Base-by-base conservation (phyloP, 148 eudicot genomes). In the Cornus suecica region DNA sequence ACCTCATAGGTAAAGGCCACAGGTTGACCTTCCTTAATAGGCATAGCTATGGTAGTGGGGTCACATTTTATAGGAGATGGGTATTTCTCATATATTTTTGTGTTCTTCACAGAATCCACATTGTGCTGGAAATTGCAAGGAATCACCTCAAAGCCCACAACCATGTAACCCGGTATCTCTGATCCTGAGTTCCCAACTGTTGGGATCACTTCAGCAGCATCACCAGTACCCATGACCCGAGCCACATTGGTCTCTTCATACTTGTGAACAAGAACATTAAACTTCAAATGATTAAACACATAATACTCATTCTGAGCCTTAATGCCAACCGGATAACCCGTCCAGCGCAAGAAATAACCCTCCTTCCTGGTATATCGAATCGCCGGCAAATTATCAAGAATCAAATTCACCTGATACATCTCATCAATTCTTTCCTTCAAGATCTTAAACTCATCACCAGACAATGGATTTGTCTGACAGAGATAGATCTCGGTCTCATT, bases 361-460 rank as follows among this genome's bases (percentile, higher is more conserved):
- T 90, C 92, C 78, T 83, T 92, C 67, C 84, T 83, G 23, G 90
- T 90, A 45, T 88, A 92, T 45, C 94, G 80, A 76, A 92, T 90
- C 0, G 97, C 94, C 1, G 97, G 97, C 61, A 92, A 83, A 58
- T 92, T 92, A 82, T 92, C 97, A 45, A 92, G 87, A 71, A 87
- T 90, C 84, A 92, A 79, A 77, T 92, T 92, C 72, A 92, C 97
- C 83, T 92, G 94, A 82, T 92, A 92, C 92, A 88, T 88, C 82
- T 90, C 94, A 80, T 92, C 97, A 74, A 92, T 92, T 83, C 97
- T 88, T 82, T 84, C 75, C 75, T 81, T 80, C 80, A 92, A 69
- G 48, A 87, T 85, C 87, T 90, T 88, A 83, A 88, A 92, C 67
- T 87, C 92, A 61, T 86, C 90, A 18, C 81, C 82, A 0, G 88